Evolutionary conservation across 225 moss, liverwort and hornwort species (phyloP).

Genomic region (Straminergon stramineum): DNA sequence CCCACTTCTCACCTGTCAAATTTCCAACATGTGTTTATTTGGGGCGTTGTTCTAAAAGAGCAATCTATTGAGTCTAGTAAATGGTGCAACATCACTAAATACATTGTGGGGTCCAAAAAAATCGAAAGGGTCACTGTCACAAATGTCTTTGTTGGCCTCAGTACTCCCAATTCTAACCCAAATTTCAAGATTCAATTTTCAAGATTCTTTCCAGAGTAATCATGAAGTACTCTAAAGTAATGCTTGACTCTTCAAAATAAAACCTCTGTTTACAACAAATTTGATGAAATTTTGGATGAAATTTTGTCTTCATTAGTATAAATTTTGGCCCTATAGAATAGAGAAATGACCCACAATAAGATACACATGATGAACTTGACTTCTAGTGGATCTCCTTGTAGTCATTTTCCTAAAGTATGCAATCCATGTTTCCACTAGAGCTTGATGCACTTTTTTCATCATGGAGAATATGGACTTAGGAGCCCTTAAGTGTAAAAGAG

Average conservation of each 20-base stretch:
- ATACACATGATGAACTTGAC: not conserved
- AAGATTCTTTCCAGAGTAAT: not conserved
- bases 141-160: not conserved
- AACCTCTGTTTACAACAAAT: accelerated
- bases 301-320: no score
- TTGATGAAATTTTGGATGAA: not conserved
- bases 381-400: accelerated
- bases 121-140: accelerated
- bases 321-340: accelerated
- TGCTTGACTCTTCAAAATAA: not conserved
- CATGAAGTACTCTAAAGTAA: not conserved
- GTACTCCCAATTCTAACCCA: not conserved
- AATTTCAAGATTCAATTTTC: not conserved
- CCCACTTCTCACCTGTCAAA: not conserved
- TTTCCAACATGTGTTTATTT: not conserved
- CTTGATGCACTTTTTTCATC: not conserved
- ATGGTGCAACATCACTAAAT: not conserved
- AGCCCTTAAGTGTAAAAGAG: not conserved
- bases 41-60: accelerated
- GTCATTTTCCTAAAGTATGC: accelerated
- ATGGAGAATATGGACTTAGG: not conserved
- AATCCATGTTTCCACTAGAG: not conserved
- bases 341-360: accelerated
- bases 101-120: accelerated
- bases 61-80: accelerated